Base-by-base conservation (phyloP, 2,329 filamentous ascomycete genomes). In the Colletotrichum plurivorum region DNA sequence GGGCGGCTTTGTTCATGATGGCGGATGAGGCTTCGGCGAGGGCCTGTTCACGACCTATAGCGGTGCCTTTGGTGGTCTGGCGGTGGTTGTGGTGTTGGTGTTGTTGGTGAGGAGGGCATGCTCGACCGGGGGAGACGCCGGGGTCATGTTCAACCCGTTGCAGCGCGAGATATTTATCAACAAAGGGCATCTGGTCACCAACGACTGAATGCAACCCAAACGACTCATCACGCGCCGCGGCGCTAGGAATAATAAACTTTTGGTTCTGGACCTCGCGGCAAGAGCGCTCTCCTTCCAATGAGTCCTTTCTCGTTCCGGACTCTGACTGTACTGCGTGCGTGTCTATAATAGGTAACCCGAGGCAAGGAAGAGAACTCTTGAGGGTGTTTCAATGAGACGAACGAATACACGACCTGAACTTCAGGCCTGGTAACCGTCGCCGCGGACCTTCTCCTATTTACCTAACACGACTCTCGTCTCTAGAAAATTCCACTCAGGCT, bases 1-100 rank as follows among this genome's bases (percentile, higher is more conserved):
- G 75, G 59, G 75, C 76, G 69, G 79, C 75, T 69, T 80, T 79
- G 71, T 79, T 78, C 79, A 81, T 78, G 69, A 70, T 68, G 64
- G 53, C 63, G 51, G 64, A 49, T 12, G 67, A 69, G 56, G 67
- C 67, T 55, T 69, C 67, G 41, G 45, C 67, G 61, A 67, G 63
- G 62, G 56, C 45, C 31, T 61, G 55, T 5, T 61, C 54, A 66
- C 67, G 62, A 69, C 55, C 62, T 61, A 61, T 39, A 18, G 27
- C 55, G 55, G 67, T 41, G 51, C 62, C 56, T 52, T 46, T 54
- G 12, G 36, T 25, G n/a, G 36, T 41, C 2, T 13, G 59, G 16
- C 18, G 31, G 7, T 31, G 5, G 9, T 36, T 5, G 31, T 36
- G 5, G 31, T 36, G 31, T 4, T 36, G 31, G 5, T 36, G 45